Conservation (phyloP, 495 filamentous ascomycete genomes). For the Staphylotrichum tortipilum region DNA sequence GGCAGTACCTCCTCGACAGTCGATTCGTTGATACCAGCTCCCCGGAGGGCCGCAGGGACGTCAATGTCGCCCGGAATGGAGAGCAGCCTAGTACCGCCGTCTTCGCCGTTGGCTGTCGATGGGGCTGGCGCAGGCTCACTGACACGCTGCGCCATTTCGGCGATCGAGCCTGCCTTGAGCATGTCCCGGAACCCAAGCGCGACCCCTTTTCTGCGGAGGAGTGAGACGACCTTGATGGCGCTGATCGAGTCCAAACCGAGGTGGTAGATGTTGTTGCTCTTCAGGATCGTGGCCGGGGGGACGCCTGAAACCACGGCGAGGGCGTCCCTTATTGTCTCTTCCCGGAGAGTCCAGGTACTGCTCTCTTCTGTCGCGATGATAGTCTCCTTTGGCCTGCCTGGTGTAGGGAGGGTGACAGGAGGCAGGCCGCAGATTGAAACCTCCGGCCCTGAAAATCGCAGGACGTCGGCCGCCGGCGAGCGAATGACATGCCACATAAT, state of each 20-base stretch:
- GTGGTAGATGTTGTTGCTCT: constrained; percentile 65
- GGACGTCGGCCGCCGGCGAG: constrained; percentile 35
- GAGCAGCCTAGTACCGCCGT: neutral
- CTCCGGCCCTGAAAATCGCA: constrained; percentile 39
- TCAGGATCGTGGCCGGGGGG: constrained; percentile 49
- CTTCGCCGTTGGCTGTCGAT: no score
- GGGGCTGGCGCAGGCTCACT: neutral
- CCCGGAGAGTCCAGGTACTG: constrained; percentile 35
- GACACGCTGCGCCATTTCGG: constrained; percentile 37
- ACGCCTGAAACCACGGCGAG: constrained; percentile 58
- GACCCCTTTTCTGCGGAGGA: constrained; percentile 53
- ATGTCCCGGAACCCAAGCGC: constrained; percentile 56
- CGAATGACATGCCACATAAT: constrained; percentile 46
- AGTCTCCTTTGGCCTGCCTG: no score
- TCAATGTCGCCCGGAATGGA: constrained; percentile 15
- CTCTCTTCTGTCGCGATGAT: no score
- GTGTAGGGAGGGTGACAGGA: neutral
- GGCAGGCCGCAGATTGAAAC: constrained; percentile 48
- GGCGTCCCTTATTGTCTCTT: constrained; percentile 48
- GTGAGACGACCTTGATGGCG: constrained; percentile 62
- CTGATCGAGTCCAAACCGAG: constrained; percentile 87
- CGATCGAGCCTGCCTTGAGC: constrained; percentile 52
- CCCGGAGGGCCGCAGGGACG: constrained; percentile 20
- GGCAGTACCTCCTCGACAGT: constrained; percentile 50
- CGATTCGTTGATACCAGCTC: constrained; percentile 23